A percentile compares a stretch with the other conserved stretches of the same genome.
Conservation (phyloP, 1,139 yeast genomes). For the Yamadazyma triangularis region DNA sequence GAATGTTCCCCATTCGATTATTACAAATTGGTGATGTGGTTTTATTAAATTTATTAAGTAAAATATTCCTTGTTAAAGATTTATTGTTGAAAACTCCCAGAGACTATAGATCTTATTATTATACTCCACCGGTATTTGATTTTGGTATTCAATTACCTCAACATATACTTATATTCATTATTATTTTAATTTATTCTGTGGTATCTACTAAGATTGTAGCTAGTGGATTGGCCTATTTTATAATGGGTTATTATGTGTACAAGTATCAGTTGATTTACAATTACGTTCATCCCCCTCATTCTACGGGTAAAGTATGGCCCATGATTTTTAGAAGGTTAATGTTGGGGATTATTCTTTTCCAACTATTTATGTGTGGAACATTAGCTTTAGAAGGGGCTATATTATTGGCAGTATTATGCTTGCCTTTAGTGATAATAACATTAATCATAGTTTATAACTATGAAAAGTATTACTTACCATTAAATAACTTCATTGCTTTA, state of each 20-base stretch:
- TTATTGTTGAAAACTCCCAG: conserved; percentile 51
- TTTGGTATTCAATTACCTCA: conserved; percentile 65
- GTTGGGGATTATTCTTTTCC: conserved; percentile 56
- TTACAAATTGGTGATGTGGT: conserved; percentile 50
- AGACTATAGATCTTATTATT: conserved; percentile 56
- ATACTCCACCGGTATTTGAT: conserved; percentile 62
- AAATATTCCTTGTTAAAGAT: conserved; percentile 50
- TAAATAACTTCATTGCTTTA: conserved; percentile 57
- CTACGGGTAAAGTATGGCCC: conserved; percentile 72
- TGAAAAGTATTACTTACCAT: conserved; percentile 56
- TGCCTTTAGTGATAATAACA: conserved; percentile 52
- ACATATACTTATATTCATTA: conserved; percentile 57
- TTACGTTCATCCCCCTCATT: conserved; percentile 68
- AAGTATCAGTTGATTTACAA: conserved; percentile 64
- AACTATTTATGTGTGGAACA: conserved; percentile 66
- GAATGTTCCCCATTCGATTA: conserved; percentile 71
- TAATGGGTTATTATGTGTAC: conserved; percentile 59
- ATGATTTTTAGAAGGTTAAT: conserved; percentile 60
- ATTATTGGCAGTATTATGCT: conserved; percentile 44
- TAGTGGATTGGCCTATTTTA: conserved; percentile 58
- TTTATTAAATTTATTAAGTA: conserved; percentile 50
- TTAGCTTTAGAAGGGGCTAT: conserved; percentile 61
- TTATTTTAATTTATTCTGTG: conserved; percentile 60
- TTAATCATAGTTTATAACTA: conserved; percentile 49
- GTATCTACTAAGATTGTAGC: conserved; percentile 63